Base-by-base conservation (phyloP, 306 rosid genomes). In the Lupinus albus region DNA sequence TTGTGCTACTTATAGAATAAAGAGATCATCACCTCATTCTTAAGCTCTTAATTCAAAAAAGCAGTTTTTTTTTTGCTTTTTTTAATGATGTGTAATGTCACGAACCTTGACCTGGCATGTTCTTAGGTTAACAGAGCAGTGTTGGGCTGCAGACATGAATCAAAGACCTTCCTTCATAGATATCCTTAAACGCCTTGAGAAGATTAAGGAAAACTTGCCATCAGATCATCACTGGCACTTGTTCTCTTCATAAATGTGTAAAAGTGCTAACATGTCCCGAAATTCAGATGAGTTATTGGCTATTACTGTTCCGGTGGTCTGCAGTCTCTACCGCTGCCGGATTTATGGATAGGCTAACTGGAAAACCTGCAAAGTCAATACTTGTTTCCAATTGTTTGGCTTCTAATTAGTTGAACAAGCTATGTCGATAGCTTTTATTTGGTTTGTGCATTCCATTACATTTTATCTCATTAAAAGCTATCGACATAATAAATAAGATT, bases 121-220 rank as follows among this genome's bases (percentile, higher is more conserved):
- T 74, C 44, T 50, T 33, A 94, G 99, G 68, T 85, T 94, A 75
- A 90, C 91, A 9, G 87, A 77, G 60, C 87, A 78, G 67, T 90
- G 97, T 77, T 94, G 99, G 99, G 80, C 86, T 17, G 56, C 85
- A 49, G 99, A 94, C 82, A 76, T 83, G 90, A 91, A 73, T 79
- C 84, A 67, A 69, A 90, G 99, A 72, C 99, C 99, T 32, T 67
- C 91, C 41, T 94, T 94, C 87, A 79, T 94, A 82, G 97, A 90
- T 11, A 94, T 94, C 74, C 97, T 94, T 74, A 90, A 90, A 65
- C 81, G 75, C 67, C 97, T 94, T 47, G 99, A 94, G 75, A 90
- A 79, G 89, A 70, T 84, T 33, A 94, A 94, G 80, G 97, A 86
- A 73, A 76, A 51, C 65, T 64, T 82, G 32, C 91, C 84, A 7